Percentiles rank a stretch among this genome's conserved stretches.
phyloP scores from a whole-genome alignment of 306 rosid genomes.

The Vigna angularis region DNA sequence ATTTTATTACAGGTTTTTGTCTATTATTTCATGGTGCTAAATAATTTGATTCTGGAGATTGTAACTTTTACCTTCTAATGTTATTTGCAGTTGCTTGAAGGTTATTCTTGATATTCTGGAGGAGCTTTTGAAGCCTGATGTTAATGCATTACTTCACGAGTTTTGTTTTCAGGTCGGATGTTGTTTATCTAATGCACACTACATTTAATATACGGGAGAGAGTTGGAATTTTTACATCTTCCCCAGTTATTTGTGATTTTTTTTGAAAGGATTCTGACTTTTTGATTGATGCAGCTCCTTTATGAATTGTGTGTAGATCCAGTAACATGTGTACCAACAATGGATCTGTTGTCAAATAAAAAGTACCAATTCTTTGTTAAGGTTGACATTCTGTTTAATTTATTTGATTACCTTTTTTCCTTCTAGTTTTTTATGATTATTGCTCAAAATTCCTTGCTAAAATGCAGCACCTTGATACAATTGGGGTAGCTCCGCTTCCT shows the following conservation, averaged over 20 bases:
- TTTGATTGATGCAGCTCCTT: slow-evolving; percentile 72
- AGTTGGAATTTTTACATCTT: not conserved
- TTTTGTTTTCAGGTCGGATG: slow-evolving; percentile 92
- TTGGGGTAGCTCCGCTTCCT: slow-evolving; percentile 92
- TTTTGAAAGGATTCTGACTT: slow-evolving; percentile 30
- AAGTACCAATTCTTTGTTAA: slow-evolving; percentile 84
- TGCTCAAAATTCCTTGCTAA: slow-evolving; percentile 15
- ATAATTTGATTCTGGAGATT: slow-evolving; percentile 26
- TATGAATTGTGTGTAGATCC: slow-evolving; percentile 88
- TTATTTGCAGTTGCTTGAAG: slow-evolving; percentile 88
- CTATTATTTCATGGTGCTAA: slow-evolving; percentile 27
- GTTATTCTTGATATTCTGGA: slow-evolving; percentile 92
- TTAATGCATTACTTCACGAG: slow-evolving; percentile 85
- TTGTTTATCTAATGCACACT: slow-evolving; percentile 35
- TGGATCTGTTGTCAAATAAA: slow-evolving; percentile 84
- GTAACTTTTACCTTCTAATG: slow-evolving; percentile 37
- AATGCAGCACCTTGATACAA: slow-evolving; percentile 79
- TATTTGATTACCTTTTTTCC: slow-evolving; percentile 30
- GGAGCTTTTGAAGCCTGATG: slow-evolving; percentile 82
- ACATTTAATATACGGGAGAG: not conserved
- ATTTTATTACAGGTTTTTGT: slow-evolving; percentile 86
- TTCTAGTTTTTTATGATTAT: slow-evolving; percentile 25
- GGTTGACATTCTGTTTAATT: slow-evolving; percentile 53
- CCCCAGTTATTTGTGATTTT: slow-evolving; percentile 12
- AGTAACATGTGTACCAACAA: slow-evolving; percentile 68